Base-by-base conservation (phyloP, 164 flowering plant genomes). In the Santalum album region DNA sequence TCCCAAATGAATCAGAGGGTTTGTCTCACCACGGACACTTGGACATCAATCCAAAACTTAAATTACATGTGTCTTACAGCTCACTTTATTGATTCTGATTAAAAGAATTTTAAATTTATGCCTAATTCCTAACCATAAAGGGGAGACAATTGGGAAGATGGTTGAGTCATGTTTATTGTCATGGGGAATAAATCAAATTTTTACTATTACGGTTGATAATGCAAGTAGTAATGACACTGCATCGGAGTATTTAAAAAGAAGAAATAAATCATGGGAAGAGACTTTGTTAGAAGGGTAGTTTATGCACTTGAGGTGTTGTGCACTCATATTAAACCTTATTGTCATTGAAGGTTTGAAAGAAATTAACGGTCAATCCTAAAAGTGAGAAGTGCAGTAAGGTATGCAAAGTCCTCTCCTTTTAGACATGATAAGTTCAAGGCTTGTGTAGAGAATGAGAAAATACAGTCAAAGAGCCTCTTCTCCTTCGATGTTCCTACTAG, bases 171-270 rank as follows among this genome's bases (percentile, higher is more conserved):
- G 6, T 38, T 14, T 38, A 38, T 4, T 38, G 14, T 12, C 9
- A 1, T 38, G 42, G 42, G 16, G 1, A 4, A 14, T 38, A 11
- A 16, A 38, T 14, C 14, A 16, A 0, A 14, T 38, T 38, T 14
- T 38, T 16, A 38, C 42, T n/a, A 10, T 38, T 4, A 55, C 48
- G 0, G 16, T 55, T 25, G 35, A 55, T 42, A 43, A 55, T 55
- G 34, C 57, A 25, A 22, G 23, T 3, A 40, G 34, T 6, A 40
- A 43, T 42, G 23, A 40, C 42, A 36, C 12, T 42, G 45, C 45
- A 2, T 4, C n/a, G 5, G 3, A 18, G 10, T 42, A 17, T 42
- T 42, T 42, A 11, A 18, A 17, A 18, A 42, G 45, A 10, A 42
- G 11, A 18, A 17, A 6, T 18, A 42, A 42, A 18, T 20, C 0